phyloP scores from a whole-genome alignment of 192 early-diverging fungal genomes.

The Gigaspora rosea region DNA sequence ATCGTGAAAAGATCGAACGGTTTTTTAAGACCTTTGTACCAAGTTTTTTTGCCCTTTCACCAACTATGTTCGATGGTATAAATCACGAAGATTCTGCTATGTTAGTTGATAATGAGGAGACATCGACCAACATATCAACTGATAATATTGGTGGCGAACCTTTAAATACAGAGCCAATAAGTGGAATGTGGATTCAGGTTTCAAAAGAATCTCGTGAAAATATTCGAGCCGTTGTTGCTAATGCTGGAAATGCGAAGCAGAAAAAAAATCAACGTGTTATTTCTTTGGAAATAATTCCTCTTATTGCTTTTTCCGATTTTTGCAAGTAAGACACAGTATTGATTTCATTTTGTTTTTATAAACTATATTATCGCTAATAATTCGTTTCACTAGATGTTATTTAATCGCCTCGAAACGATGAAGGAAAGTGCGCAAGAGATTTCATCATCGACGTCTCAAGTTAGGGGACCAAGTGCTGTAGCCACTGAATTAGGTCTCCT shows the following conservation, averaged over 20 bases:
- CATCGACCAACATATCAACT: slow-evolving; percentile 37
- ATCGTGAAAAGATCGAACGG: slow-evolving; percentile 74
- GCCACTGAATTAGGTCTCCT: slow-evolving; percentile 55
- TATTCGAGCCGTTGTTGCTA: slow-evolving; percentile 35
- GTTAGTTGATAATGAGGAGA: slow-evolving; percentile 52
- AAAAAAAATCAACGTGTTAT: slow-evolving; percentile 49
- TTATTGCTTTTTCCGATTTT: slow-evolving; percentile 89
- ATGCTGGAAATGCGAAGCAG: slow-evolving; percentile 44
- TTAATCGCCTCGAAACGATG: slow-evolving; percentile 76
- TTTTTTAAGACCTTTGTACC: slow-evolving; percentile 77
- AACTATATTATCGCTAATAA: not conserved
- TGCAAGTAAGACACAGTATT: slow-evolving; percentile 61
- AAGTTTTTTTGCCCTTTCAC: slow-evolving; percentile 58
- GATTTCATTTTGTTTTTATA: too few relatives aligned
- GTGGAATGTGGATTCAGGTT: slow-evolving; percentile 40
- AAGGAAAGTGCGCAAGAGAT: slow-evolving; percentile 61
- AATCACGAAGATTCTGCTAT: slow-evolving; percentile 56
- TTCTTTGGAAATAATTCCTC: slow-evolving; percentile 88
- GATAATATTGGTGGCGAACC: slow-evolving; percentile 32
- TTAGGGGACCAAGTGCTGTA: slow-evolving; percentile 19
- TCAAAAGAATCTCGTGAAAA: slow-evolving; percentile 36
- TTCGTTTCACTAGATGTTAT: slow-evolving; percentile 72
- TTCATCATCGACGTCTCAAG: slow-evolving; percentile 10
- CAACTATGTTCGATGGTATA: slow-evolving; percentile 43
- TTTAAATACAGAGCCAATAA: slow-evolving; percentile 31